Evolutionary conservation across 352 stramenopile genomes (phyloP).

Genomic region (Elongisporangium undulatum): DNA sequence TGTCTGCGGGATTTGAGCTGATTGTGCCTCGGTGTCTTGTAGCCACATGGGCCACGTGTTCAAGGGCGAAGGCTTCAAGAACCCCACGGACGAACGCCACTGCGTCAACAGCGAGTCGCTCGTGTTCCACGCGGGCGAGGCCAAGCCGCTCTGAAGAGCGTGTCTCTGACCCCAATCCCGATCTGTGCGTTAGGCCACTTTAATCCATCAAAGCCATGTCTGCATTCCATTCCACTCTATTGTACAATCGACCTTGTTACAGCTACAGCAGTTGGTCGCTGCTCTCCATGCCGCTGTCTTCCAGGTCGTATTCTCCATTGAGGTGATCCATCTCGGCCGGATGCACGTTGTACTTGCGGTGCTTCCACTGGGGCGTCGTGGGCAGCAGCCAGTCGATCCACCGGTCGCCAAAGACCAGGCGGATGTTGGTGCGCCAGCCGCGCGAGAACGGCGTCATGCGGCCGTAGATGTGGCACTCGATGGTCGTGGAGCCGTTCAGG

Average conservation of each 20-base stretch:
- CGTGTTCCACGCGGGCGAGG: slow-evolving; percentile 72
- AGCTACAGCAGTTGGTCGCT: slow-evolving; percentile 49
- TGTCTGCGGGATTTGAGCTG: background rate
- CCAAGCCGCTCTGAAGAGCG: slow-evolving; percentile 30
- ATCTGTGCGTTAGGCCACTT: background rate
- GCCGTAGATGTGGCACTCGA: slow-evolving; percentile 76
- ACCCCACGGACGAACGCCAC: slow-evolving; percentile 83
- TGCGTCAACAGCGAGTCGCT: slow-evolving; percentile 91
- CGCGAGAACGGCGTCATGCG: slow-evolving; percentile 60
- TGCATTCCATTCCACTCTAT: background rate
- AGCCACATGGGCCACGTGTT: slow-evolving; percentile 92
- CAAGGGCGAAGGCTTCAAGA: slow-evolving; percentile 87
- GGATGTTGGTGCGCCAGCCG: slow-evolving; percentile 56
- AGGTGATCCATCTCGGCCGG: slow-evolving; percentile 46
- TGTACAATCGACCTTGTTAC: background rate
- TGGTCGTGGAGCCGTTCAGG: slow-evolving; percentile 61
- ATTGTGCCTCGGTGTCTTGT: slow-evolving; percentile 3
- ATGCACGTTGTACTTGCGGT: slow-evolving; percentile 24
- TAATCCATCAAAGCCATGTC: background rate
- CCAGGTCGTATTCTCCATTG: slow-evolving; percentile 35
- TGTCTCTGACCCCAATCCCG: no score
- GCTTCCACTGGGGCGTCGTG: slow-evolving; percentile 12
- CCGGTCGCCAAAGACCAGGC: slow-evolving; percentile 45
- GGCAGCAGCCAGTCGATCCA: slow-evolving; percentile 57
- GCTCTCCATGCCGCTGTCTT: slow-evolving; percentile 45